Conservation (phyloP, 1,139 yeast genomes). For the Hemisphaericaspora xylanilytica region DNA sequence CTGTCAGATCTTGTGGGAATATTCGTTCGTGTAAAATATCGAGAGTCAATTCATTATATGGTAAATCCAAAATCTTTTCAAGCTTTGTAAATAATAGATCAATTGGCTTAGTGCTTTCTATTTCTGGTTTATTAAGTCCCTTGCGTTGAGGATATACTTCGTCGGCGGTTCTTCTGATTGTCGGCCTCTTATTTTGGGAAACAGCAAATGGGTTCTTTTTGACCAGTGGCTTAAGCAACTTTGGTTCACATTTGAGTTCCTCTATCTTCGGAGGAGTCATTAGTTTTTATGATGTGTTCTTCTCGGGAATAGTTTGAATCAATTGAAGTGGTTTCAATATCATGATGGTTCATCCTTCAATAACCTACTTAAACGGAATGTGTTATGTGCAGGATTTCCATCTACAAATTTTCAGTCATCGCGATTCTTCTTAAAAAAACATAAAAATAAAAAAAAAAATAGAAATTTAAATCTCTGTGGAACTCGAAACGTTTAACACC, state of each 20-base stretch:
- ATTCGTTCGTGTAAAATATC: constrained; percentile 15
- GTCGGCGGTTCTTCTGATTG: constrained; percentile 33
- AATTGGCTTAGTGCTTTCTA: constrained; percentile 31
- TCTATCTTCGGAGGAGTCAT: constrained; percentile 31
- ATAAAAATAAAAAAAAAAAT: too few species aligned
- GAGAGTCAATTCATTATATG: constrained; percentile 25
- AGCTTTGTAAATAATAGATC: constrained; percentile 35
- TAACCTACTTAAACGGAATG: not conserved
- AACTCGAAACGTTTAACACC: too few species aligned
- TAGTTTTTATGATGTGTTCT: not conserved
- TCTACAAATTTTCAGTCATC: not conserved
- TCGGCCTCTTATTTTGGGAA: constrained; percentile 23
- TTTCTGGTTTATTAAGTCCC: constrained; percentile 38
- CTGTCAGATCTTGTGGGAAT: constrained; percentile 3
- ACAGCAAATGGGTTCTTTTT: constrained; percentile 35
- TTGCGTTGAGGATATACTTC: constrained; percentile 34
- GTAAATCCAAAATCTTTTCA: constrained; percentile 26
- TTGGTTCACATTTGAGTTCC: constrained; percentile 14
- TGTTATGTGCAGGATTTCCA: not conserved
- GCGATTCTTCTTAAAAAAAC: too few species aligned
- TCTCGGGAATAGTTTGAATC: too few species aligned
- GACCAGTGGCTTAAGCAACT: constrained; percentile 5
- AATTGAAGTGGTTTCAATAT: too few species aligned
- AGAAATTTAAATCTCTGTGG: too few species aligned
- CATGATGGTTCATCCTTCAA: too few species aligned